phyloP scores from a whole-genome alignment of 2,329 filamentous ascomycete genomes.

The Cladosporium austrohemisphaericum region DNA sequence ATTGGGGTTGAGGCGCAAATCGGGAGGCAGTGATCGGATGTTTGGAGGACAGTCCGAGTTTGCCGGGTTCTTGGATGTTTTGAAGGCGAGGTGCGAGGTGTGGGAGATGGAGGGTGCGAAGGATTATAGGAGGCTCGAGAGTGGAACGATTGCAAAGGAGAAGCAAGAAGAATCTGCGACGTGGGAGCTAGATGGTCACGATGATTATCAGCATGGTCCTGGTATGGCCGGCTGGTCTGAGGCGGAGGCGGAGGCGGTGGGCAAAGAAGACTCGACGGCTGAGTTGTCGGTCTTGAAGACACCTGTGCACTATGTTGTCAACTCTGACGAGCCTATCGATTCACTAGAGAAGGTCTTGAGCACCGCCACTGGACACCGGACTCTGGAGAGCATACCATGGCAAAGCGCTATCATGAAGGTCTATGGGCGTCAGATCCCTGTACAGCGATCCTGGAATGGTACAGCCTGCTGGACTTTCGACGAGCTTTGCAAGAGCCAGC shows the following conservation, averaged over 20 bases:
- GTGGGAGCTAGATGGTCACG: conserved; percentile 26
- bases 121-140: conserved; percentile 64
- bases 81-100: conserved; percentile 74
- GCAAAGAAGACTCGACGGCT: neutral
- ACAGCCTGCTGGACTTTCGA: conserved; percentile 64
- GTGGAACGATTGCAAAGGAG: conserved; percentile 28
- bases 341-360: conserved; percentile 20
- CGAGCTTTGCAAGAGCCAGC: conserved; percentile 60
- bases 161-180: conserved; percentile 19
- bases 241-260: conserved; percentile 4
- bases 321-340: neutral
- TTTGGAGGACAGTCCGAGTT: conserved; percentile 67
- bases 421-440: conserved; percentile 61
- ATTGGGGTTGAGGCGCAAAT: conserved; percentile 33
- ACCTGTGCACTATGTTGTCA: conserved; percentile 10
- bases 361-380: conserved; percentile 16
- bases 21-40: conserved; percentile 45
- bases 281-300: conserved; percentile 8
- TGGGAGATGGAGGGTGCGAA: conserved; percentile 76
- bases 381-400: conserved; percentile 35
- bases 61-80: conserved; percentile 68
- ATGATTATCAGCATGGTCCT: conserved; percentile 23
- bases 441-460: conserved; percentile 57
- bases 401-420: conserved; percentile 44
- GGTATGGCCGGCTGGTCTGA: conserved; percentile 21